Evolutionary conservation across 1,284 basidiomycete species (phyloP).

Genomic region (Leccinum variabile): DNA sequence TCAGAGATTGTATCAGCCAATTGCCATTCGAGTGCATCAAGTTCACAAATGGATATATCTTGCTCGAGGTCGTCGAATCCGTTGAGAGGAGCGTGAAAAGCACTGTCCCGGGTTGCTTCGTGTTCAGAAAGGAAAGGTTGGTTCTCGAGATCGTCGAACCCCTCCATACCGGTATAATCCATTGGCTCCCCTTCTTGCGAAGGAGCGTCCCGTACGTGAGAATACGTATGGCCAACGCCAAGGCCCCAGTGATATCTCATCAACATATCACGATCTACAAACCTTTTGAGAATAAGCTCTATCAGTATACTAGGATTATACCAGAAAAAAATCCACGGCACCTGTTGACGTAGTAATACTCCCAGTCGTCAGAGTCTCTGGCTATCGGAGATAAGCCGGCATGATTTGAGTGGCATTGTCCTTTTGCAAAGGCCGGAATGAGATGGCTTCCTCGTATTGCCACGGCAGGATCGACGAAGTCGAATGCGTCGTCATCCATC

Average conservation of each 20-base stretch:
- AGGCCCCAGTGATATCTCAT: constrained; percentile 12
- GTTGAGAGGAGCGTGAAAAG: neutral
- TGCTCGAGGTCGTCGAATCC: neutral
- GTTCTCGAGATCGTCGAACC: neutral
- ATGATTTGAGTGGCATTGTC: neutral
- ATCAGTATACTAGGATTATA: neutral
- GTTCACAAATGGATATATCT: neutral
- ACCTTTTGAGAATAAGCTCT: constrained; percentile 1
- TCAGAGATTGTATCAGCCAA: neutral
- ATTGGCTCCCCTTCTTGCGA: neutral
- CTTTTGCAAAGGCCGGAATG: constrained; percentile 15
- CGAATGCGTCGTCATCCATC: constrained; percentile 6
- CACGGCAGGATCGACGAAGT: constrained; percentile 16
- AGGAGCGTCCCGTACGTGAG: neutral
- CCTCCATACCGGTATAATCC: neutral
- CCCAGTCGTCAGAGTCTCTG: neutral
- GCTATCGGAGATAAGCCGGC: neutral
- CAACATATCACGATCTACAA: constrained; percentile 13
- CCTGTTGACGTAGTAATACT: constrained; percentile 2
- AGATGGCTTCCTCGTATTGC: constrained; percentile 15
- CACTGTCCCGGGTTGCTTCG: neutral
- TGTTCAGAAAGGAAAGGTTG: neutral
- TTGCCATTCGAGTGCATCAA: neutral
- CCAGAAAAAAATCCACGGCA: neutral
- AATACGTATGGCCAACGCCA: constrained; percentile 7